Conservation (phyloP, 257 asterid species). For the Fraxinus anomala region DNA sequence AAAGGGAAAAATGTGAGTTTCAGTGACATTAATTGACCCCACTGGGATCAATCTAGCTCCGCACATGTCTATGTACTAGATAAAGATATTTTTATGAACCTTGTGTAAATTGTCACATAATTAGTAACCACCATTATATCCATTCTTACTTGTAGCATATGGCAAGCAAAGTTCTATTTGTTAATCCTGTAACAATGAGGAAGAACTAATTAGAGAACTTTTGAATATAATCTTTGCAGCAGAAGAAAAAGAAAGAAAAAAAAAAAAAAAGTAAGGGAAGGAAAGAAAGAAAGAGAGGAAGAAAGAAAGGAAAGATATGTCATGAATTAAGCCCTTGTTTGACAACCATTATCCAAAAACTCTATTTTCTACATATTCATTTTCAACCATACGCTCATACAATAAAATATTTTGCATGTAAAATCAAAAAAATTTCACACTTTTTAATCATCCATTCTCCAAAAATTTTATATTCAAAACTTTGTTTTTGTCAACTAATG, state of each 20-base stretch:
- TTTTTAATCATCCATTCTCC: too few species aligned
- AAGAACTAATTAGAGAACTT: slow-evolving; percentile 2
- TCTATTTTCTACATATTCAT: too few species aligned
- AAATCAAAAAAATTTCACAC: too few species aligned
- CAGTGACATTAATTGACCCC: not conserved
- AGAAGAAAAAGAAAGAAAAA: not conserved
- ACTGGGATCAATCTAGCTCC: not conserved
- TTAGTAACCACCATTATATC: not conserved
- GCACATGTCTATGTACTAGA: not conserved
- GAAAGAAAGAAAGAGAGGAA: not conserved
- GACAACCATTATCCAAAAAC: too few species aligned
- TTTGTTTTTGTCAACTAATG: too few species aligned
- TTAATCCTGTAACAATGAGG: not conserved
- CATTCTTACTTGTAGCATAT: not conserved
- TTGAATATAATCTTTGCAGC: slow-evolving; percentile 12
- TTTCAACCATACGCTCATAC: too few species aligned
- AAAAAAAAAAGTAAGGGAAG: too few species aligned
- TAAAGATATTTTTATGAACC: not conserved
- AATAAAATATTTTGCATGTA: too few species aligned
- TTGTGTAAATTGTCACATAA: not conserved
- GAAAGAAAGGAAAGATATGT: not conserved
- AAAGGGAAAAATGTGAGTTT: not conserved
- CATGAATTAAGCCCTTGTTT: not conserved
- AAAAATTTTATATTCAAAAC: too few species aligned
- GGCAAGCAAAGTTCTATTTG: not conserved